phyloP scores from a whole-genome alignment of 2,329 filamentous ascomycete species.

The Blastomyces percursus region DNA sequence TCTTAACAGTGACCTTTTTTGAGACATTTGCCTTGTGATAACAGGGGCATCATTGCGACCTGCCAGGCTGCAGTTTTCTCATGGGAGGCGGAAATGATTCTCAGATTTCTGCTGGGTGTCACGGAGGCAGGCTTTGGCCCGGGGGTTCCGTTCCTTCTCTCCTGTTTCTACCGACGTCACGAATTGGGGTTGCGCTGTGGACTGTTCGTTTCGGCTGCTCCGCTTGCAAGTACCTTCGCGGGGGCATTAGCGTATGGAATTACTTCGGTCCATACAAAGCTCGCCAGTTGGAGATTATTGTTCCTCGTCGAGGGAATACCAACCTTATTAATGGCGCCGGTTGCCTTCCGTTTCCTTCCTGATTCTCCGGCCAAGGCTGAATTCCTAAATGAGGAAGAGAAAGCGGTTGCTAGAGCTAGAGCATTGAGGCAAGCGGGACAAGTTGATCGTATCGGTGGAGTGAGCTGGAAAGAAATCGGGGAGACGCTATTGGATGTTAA shows the following conservation, averaged over 20 bases:
- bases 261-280: constrained; percentile 45
- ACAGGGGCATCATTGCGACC: constrained; percentile 39
- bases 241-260: constrained; percentile 57
- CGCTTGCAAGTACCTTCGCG: constrained; percentile 70
- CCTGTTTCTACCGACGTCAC: constrained; percentile 49
- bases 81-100: constrained; percentile 40
- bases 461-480: constrained; percentile 41
- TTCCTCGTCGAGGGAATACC: constrained; percentile 57
- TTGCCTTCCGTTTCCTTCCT: constrained; percentile 46
- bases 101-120: constrained; percentile 39
- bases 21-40: not conserved
- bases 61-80: constrained; percentile 36
- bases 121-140: constrained; percentile 39
- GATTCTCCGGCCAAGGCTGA: constrained; percentile 43
- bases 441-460: constrained; percentile 29
- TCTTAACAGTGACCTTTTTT: not conserved
- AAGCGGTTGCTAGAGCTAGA: constrained; percentile 44
- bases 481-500: constrained; percentile 35
- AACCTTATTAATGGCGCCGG: constrained; percentile 43
- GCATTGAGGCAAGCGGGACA: constrained; percentile 44
- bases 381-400: constrained; percentile 49
- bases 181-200: constrained; percentile 47
- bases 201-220: constrained; percentile 46
- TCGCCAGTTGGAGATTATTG: constrained; percentile 55
- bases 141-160: constrained; percentile 41